Conservation (phyloP, 352 stramenopile genomes). For the Globisporangium middletonii region DNA sequence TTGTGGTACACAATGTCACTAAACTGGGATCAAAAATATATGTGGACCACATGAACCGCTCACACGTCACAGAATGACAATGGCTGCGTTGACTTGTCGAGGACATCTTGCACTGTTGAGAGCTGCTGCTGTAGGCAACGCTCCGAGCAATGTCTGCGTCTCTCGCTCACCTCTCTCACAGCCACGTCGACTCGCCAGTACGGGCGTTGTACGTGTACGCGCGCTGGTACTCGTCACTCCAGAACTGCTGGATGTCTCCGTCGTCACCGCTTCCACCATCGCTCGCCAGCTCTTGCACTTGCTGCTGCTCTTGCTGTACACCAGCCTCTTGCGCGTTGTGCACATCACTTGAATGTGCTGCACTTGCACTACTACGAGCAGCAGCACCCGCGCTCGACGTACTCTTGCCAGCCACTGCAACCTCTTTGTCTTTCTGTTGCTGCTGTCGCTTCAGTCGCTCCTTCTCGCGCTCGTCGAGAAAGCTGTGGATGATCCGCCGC, state of each 20-base stretch:
- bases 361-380: background rate
- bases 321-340: background rate
- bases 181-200: constrained; percentile 41
- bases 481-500: constrained; percentile 47
- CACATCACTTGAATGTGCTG: background rate
- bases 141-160: too few relatives aligned
- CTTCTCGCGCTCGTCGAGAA: constrained; percentile 33
- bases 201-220: constrained; percentile 39
- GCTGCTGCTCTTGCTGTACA: background rate
- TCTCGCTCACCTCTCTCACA: constrained; percentile 8
- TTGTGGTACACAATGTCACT: too few relatives aligned
- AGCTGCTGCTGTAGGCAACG: too few relatives aligned
- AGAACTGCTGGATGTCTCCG: constrained; percentile 31
- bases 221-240: constrained; percentile 57
- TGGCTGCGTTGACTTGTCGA: too few relatives aligned
- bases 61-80: too few relatives aligned
- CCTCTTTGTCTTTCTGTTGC: background rate
- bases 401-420: too few relatives aligned
- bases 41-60: too few relatives aligned
- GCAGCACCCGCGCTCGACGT: too few relatives aligned
- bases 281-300: background rate
- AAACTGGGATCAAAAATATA: too few relatives aligned
- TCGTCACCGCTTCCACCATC: constrained; percentile 8
- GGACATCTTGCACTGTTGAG: too few relatives aligned
- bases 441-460: constrained; percentile 10